Evolutionary conservation across 2,329 filamentous ascomycete species (phyloP).

Genomic region (Colletotrichum tabaci): DNA sequence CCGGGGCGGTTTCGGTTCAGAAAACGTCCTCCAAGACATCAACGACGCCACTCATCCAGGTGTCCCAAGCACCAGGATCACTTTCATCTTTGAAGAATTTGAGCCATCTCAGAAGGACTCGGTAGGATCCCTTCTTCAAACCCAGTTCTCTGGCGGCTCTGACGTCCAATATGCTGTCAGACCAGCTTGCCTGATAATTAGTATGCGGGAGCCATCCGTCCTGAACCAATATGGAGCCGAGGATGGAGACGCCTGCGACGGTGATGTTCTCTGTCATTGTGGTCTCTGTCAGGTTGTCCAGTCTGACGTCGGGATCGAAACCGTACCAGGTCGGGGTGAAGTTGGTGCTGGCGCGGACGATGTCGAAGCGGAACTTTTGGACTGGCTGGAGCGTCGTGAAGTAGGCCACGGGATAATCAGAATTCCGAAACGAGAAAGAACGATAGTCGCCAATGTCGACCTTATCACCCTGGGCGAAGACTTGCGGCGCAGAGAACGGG

Average conservation of each 20-base stretch:
- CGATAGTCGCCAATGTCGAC: constrained; percentile 23
- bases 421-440: constrained; percentile 15
- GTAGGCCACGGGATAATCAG: constrained; percentile 25
- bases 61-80: constrained; percentile 30
- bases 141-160: constrained; percentile 3
- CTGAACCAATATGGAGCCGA: constrained; percentile 7
- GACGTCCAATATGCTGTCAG: constrained; percentile 26
- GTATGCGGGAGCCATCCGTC: constrained; percentile 26
- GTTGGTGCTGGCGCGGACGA: constrained; percentile 27
- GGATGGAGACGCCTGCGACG: constrained; percentile 5
- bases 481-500: constrained; percentile 25
- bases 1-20: constrained; percentile 5
- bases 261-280: constrained; percentile 1
- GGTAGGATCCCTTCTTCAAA: constrained; percentile 43
- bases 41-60: constrained; percentile 35
- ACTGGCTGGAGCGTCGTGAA: constrained; percentile 21
- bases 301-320: constrained; percentile 8
- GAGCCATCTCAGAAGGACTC: constrained; percentile 45
- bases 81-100: constrained; percentile 30
- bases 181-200: constrained; percentile 23
- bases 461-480: constrained; percentile 23
- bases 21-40: constrained; percentile 28
- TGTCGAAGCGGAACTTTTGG: constrained; percentile 23
- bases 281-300: constrained; percentile 27
- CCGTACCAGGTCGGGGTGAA: constrained; percentile 32